Percentiles rank a stretch among this genome's conserved stretches.
phyloP scores from a whole-genome alignment of 2,329 filamentous ascomycete species.

The Aurifilum marmelostoma region DNA sequence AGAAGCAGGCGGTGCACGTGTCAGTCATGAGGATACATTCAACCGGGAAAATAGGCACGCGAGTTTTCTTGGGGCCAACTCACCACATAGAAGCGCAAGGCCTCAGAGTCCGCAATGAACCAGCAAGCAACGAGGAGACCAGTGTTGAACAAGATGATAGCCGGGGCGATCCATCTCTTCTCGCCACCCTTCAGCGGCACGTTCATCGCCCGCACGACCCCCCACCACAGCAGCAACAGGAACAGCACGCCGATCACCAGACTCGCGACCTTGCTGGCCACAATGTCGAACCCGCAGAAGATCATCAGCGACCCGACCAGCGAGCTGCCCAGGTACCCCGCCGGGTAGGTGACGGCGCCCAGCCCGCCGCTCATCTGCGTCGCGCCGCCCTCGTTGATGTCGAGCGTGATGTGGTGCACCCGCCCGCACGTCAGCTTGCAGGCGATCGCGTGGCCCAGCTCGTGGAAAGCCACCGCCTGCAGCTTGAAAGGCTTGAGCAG shows the following conservation, averaged over 20 bases:
- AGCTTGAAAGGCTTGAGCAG: conserved; percentile 86
- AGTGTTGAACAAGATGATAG: conserved; percentile 70
- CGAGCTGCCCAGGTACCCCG: conserved; percentile 77
- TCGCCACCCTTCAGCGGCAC: conserved; percentile 49
- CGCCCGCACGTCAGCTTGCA: conserved; percentile 72
- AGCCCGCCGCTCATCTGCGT: conserved; percentile 74
- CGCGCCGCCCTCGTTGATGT: conserved; percentile 76
- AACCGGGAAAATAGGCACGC: background rate
- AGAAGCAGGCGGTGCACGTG: background rate
- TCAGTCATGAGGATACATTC: conserved; percentile 5
- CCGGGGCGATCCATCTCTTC: conserved; percentile 75
- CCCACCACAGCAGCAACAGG: conserved; percentile 79
- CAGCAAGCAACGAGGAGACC: conserved; percentile 74
- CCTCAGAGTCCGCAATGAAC: conserved; percentile 78
- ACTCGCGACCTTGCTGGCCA: conserved; percentile 78
- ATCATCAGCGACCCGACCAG: conserved; percentile 77
- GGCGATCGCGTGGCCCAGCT: conserved; percentile 75
- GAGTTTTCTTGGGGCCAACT: conserved; percentile 40
- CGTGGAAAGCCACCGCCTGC: conserved; percentile 83
- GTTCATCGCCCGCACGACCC: conserved; percentile 12
- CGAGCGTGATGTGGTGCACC: conserved; percentile 74
- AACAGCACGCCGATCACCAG: conserved; percentile 75
- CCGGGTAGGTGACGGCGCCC: conserved; percentile 71
- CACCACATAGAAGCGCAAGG: conserved; percentile 71
- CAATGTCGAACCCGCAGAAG: conserved; percentile 81